Evolutionary conservation across 2,329 filamentous ascomycete species (phyloP), one percentile per base, ranked within the genome.

Genomic region (Chaetothyriales sp.): DNA sequence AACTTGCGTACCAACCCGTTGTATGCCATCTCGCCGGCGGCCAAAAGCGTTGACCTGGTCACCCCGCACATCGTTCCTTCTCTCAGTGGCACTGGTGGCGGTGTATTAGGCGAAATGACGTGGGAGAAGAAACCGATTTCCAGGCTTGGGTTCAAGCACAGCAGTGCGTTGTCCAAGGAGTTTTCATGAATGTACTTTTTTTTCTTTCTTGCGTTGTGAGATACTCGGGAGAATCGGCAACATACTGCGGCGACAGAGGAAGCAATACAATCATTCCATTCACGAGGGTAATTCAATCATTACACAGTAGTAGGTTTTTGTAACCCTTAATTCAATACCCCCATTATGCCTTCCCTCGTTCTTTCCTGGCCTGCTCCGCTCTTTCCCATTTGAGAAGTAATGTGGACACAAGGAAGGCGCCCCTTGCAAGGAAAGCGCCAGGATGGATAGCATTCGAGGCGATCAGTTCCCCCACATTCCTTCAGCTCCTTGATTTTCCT

Each of bases 1-100:
- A 66, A 66, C 10, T 66, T 68, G 3, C 64, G 68, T 6, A 65
- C 66, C 56, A 69, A 69, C 50, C 65, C 66, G 18, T 63, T 61
- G 48, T 69, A 66, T 55, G 62, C 63, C 10, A 28, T 50, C 39
- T 18, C 20, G 8, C 59, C 59, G 46, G 60, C 61, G 49, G 53
- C 60, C 5, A 57, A 57, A 25, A 64, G 66, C 9, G 60, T 68
- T 7, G 65, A 68, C 26, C 59, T 70, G 19, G 68, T 70, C 10
- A 63, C 69, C 12, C 68, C 68, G 20, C 67, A 68, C 44, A 56
- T 68, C 20, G 49, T 58, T 1, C 58, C 59, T 5, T 47, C 52
- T 3, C 15, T 50, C 18, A 50, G 66, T 73, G 10, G 32, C 15
- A 15, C 10, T 6, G 6, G 22, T 25, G 22, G 22, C 22, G 6